Conservation (phyloP, 352 stramenopile species). For the Globisporangium camurandrum region DNA sequence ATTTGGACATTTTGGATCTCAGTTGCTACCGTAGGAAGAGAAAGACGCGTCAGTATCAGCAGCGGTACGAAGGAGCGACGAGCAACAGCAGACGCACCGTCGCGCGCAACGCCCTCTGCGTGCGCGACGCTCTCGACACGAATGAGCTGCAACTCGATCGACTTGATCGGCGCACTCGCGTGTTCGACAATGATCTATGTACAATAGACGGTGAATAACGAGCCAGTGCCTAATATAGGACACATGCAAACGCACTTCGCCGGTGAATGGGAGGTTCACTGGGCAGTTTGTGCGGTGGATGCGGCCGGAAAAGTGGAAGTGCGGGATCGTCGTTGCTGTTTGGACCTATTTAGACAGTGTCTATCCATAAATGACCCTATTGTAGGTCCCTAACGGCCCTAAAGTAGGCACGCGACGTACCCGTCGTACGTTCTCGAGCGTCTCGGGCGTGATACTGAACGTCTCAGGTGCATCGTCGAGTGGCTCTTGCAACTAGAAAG, state of each 20-base stretch:
- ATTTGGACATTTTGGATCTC: constrained; percentile 94
- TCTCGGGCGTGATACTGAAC: constrained; percentile 82
- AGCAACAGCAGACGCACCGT: constrained; percentile 34
- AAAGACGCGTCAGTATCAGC: neutral
- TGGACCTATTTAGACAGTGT: constrained; percentile 22
- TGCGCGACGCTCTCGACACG: constrained; percentile 84
- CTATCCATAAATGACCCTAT: constrained; percentile 5
- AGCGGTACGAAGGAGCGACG: neutral
- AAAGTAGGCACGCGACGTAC: constrained; percentile 15
- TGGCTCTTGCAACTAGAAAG: constrained; percentile 36
- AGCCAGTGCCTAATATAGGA: neutral
- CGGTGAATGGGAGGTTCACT: constrained; percentile 86
- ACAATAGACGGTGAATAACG: neutral
- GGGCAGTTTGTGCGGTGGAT: constrained; percentile 87
- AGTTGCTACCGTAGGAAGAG: constrained; percentile 40
- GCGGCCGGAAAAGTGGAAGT: constrained; percentile 76
- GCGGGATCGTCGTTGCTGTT: constrained; percentile 43
- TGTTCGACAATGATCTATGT: constrained; percentile 70
- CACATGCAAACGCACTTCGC: constrained; percentile 44
- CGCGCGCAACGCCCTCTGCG: constrained; percentile 63
- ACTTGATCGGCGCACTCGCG: constrained; percentile 73
- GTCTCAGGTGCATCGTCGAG: constrained; percentile 53
- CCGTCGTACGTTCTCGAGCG: constrained; percentile 72
- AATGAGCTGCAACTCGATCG: constrained; percentile 88
- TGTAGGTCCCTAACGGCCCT: neutral